Base-by-base conservation (phyloP, 148 eudicot species). In the Silene latifolia region DNA sequence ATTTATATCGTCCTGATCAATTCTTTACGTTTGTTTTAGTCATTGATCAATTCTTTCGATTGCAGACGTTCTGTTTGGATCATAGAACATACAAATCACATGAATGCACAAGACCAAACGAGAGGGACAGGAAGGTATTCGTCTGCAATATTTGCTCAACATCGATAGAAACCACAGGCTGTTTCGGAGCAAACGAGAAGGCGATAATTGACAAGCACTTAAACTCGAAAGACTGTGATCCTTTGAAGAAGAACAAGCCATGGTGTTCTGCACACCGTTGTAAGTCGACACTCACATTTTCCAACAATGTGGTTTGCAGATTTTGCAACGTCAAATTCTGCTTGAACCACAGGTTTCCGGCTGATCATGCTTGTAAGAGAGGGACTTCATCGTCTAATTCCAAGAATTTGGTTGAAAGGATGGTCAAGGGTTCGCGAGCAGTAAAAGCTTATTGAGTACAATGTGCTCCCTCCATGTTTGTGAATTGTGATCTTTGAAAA, bases 11-110 rank as follows among this genome's bases (percentile, higher is more conserved):
- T 1, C 9, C 9, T 1, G 9, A 0, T 5, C 44, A 39, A 39
- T 39, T 39, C 35, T 39, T 39, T 39, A 39, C 8, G 9, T 39
- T 39, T 32, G 5, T 32, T 8, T 39, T 39, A 4, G 61, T 56
- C 18, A 15, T 15, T 15, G 7, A 18, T 56, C 18, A 21, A 5
- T 46, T 10, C 14, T 0, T 77, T 5, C 13, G 11, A 29, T 66
- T 59, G 73, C 86, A 93, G 93, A 87, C 87, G 7, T 89, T 90
- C 19, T 94, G 98, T 78, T 39, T 94, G 47, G 96, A 91, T 7
- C 98, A 94, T 80, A 83, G 93, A 73, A 85, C 96, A 6, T 81
- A 79, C 92, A 85, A 82, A 69, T 83, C 90, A 4, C 98, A 94
- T 71, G 83, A 83, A 3, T 94, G 98, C 71, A 89, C 91, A 4